phyloP scores from a whole-genome alignment of 257 asterid genomes.

The Cinchona pubescens region DNA sequence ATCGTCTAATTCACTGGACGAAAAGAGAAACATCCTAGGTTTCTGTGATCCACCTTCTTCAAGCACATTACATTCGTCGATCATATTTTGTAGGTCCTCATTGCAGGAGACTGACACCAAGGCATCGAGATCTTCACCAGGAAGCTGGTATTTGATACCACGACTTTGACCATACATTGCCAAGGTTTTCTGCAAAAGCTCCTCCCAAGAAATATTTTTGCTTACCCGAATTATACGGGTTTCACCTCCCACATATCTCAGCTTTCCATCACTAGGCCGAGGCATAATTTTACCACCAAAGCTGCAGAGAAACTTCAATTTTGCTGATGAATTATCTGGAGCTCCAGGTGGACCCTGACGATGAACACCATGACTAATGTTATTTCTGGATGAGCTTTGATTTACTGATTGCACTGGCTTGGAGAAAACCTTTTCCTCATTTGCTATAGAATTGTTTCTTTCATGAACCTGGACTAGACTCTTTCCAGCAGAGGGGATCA shows the following conservation, averaged over 20 bases:
- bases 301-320: constrained; percentile 77
- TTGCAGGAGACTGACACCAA: constrained; percentile 86
- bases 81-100: constrained; percentile 88
- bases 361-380: constrained; percentile 31
- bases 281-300: constrained; percentile 85
- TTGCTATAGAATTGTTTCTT: constrained; percentile 30
- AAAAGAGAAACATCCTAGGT: constrained; percentile 69
- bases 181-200: constrained; percentile 63
- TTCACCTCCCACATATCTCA: constrained; percentile 94
- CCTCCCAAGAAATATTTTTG: constrained; percentile 69
- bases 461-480: constrained; percentile 44
- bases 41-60: constrained; percentile 65
- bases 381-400: constrained; percentile 40
- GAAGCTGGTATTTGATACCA: constrained; percentile 85
- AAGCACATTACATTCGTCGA: constrained; percentile 69
- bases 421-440: constrained; percentile 44
- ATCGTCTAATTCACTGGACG: constrained; percentile 59
- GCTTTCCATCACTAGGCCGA: constrained; percentile 93
- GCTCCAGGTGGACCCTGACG: constrained; percentile 44
- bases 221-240: constrained; percentile 69
- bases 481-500: constrained; percentile 41
- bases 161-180: constrained; percentile 47
- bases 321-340: constrained; percentile 41
- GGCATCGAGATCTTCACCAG: constrained; percentile 97
- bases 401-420: constrained; percentile 42